Percentiles rank a stretch among this genome's conserved stretches.
Evolutionary conservation across 768 basidiomycete genomes (phyloP).

Genomic region (Mycena maculata): DNA sequence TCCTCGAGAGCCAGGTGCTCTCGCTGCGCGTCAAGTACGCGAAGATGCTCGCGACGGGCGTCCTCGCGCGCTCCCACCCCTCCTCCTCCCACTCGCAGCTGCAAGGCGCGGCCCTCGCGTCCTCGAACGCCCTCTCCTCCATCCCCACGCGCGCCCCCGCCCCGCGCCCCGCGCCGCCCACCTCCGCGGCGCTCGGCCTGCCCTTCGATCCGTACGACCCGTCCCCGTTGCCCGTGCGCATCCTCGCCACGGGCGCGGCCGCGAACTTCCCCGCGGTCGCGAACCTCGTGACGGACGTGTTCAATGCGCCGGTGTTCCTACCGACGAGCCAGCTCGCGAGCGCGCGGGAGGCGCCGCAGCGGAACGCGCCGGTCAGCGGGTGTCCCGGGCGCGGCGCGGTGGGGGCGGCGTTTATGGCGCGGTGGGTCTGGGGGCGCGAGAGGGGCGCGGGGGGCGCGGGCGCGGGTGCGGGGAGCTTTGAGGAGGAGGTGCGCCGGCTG

Average conservation of each 20-base stretch:
- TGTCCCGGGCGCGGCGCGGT: constrained; percentile 83
- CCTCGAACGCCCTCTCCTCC: constrained; percentile 46
- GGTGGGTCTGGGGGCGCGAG: constrained; percentile 79
- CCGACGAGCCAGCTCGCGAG: constrained; percentile 81
- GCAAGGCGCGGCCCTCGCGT: constrained; percentile 57
- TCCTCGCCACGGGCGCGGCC: constrained; percentile 82
- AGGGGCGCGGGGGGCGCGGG: constrained; percentile 50
- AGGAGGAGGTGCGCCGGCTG: constrained; percentile 81
- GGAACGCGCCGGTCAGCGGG: constrained; percentile 77
- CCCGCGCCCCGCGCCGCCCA: constrained; percentile 41
- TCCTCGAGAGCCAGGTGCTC: constrained; percentile 84
- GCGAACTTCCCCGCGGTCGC: constrained; percentile 88
- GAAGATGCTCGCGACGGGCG: constrained; percentile 74
- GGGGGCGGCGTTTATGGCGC: constrained; percentile 81
- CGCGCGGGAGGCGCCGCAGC: constrained; percentile 76
- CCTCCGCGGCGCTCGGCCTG: constrained; percentile 65
- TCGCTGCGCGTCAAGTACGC: constrained; percentile 88
- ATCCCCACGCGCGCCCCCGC: constrained; percentile 45
- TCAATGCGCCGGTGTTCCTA: constrained; percentile 86
- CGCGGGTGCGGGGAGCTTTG: constrained; percentile 58
- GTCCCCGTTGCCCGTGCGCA: constrained; percentile 69
- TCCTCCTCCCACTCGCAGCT: background rate
- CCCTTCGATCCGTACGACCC: constrained; percentile 85
- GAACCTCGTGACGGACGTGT: constrained; percentile 83
- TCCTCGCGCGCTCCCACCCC: constrained; percentile 55